Evolutionary conservation across 257 asterid species (phyloP).

Genomic region (Nicotiana attenuata): DNA sequence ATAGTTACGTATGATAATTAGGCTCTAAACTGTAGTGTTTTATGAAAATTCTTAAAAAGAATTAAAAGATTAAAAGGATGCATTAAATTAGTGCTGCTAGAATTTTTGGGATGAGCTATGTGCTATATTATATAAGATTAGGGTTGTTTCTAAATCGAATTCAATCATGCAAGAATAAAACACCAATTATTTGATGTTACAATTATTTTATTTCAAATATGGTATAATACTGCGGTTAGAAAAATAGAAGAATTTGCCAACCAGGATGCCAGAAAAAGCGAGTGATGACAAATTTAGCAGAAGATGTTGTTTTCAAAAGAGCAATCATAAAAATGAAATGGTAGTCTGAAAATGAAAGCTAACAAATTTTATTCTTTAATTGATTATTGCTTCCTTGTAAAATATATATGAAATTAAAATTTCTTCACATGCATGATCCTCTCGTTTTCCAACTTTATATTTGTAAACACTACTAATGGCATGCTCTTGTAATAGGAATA

Average conservation of each 20-base stretch:
- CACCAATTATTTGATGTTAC: background rate
- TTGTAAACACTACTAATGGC: too few species aligned
- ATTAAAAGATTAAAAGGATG: background rate
- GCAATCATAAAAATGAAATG: background rate
- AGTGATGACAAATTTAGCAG: background rate
- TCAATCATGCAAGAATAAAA: background rate
- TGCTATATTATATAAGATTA: background rate
- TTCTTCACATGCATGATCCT: background rate
- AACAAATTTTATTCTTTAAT: conserved; percentile 3
- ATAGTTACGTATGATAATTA: too few species aligned
- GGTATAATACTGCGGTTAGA: background rate
- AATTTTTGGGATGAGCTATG: background rate
- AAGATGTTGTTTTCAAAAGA: conserved; percentile 1
- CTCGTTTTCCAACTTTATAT: background rate
- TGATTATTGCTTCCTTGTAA: background rate
- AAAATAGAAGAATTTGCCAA: background rate
- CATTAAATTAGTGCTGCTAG: background rate
- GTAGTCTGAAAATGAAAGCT: background rate
- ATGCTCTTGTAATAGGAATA: too few species aligned
- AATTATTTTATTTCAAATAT: background rate
- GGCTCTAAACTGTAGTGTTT: too few species aligned
- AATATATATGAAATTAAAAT: background rate
- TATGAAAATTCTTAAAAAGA: background rate
- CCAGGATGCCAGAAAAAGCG: background rate
- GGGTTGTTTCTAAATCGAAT: background rate